phyloP scores from a whole-genome alignment of 2,329 filamentous ascomycete genomes.

The Aspergillus japonicus region DNA sequence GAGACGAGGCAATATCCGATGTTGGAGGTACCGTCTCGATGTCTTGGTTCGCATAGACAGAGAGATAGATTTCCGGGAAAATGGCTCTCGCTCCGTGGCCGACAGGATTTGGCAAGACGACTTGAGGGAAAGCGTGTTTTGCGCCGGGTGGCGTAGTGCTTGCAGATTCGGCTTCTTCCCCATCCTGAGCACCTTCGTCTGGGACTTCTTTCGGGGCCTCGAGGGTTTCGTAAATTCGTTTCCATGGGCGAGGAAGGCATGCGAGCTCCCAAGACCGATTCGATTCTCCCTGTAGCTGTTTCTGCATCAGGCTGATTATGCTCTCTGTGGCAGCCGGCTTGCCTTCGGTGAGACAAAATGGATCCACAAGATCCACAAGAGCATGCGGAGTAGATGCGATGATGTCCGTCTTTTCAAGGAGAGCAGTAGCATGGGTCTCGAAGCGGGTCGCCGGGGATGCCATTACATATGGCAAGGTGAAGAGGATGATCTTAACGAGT shows the following conservation, averaged over 20 bases:
- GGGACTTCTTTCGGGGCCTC: slow-evolving; percentile 45
- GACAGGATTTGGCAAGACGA: slow-evolving; percentile 73
- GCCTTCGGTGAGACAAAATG: slow-evolving; percentile 65
- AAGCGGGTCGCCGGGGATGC: slow-evolving; percentile 68
- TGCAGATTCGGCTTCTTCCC: slow-evolving; percentile 34
- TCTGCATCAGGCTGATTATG: slow-evolving; percentile 77
- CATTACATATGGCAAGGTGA: slow-evolving; percentile 90
- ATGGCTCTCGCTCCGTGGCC: slow-evolving; percentile 71
- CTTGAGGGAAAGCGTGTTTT: slow-evolving; percentile 75
- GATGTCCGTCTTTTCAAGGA: slow-evolving; percentile 92
- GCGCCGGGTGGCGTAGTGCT: slow-evolving; percentile 58
- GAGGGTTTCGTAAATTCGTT: slow-evolving; percentile 14
- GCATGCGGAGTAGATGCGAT: slow-evolving; percentile 86
- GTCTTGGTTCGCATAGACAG: slow-evolving; percentile 84
- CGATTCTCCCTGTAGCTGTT: slow-evolving; percentile 77
- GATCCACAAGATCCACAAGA: slow-evolving; percentile 81
- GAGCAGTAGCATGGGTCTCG: slow-evolving; percentile 69
- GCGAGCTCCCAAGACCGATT: slow-evolving; percentile 71
- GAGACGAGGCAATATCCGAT: slow-evolving; percentile 71
- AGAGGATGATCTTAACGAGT: slow-evolving; percentile 92
- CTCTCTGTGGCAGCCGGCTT: slow-evolving; percentile 66
- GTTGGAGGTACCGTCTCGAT: slow-evolving; percentile 82
- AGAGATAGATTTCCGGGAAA: slow-evolving; percentile 92
- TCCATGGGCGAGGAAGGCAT: slow-evolving; percentile 60
- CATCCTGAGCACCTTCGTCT: slow-evolving; percentile 40